Evolutionary conservation across 352 stramenopile genomes (phyloP), one percentile per base, ranked within the genome.

Genomic region (Phytophthora vignae): DNA sequence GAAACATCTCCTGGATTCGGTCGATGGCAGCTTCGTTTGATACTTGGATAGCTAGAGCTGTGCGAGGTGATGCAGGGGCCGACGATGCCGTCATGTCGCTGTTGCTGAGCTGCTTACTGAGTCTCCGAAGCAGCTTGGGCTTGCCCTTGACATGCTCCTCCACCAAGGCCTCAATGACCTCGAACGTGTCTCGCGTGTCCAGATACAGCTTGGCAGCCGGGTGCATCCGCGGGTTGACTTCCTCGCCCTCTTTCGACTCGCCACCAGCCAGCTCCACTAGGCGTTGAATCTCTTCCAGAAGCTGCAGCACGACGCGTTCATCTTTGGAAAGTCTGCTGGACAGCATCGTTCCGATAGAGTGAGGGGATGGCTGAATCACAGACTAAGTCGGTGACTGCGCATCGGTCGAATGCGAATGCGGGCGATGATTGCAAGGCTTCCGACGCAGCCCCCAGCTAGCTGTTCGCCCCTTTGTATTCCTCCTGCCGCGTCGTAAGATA

Each of bases 1-100:
- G 82, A 54, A 94, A 94, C 83, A 92, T 87, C 33, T 90, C 82
- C 36, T 94, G 80, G 67, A 94, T 91, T 17, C 79, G 77, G 44
- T 92, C 82, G 12, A 90, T 74, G 10, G 84, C 67, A 40, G 64
- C 74, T 15, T 90, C 80, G 58, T 78, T 88, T 12, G 66, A 42
- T 42, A 29, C 49, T 46, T n/a, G 49, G 64, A n/a, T 59, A 21
- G 19, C 38, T 27, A n/a, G 53, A 36, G 9, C 42, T 58, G 63
- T n/a, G 9, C 31, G 31, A 53, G 38, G 9, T 17, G 44, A 55
- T 38, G 2, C n/a, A 59, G 36, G 55, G 29, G 48, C 27, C 40
- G 60, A 52, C 42, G 9, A 10, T 36, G 3, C 44, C 8, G 52
- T 31, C 11, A 17, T 55, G 1, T 64, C 67, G 42, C 69, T 75